Evolutionary conservation across 768 basidiomycete species (phyloP).

Genomic region (Podaxis sp.): DNA sequence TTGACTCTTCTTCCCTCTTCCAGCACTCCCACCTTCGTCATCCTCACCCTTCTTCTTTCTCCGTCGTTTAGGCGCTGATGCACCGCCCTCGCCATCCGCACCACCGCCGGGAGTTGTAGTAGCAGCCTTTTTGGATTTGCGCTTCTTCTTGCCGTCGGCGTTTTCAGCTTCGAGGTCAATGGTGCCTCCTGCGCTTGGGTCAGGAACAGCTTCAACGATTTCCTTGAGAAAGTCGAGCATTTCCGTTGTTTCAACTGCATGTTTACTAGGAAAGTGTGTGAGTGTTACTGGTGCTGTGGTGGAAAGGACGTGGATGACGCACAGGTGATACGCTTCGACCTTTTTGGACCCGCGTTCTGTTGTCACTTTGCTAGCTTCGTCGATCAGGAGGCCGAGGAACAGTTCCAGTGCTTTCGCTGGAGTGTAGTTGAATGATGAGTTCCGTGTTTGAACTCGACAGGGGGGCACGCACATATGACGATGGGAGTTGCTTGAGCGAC

Average conservation of each 20-base stretch:
- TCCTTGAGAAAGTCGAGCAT: conserved; percentile 95
- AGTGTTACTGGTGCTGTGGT: neutral
- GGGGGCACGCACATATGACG: conserved; percentile 79
- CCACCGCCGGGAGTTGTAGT: conserved; percentile 31
- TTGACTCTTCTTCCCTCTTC: conserved; percentile 2
- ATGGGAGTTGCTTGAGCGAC: conserved; percentile 95
- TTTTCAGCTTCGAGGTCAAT: conserved; percentile 68
- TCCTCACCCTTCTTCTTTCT: conserved; percentile 43
- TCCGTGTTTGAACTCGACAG: neutral
- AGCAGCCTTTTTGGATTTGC: conserved; percentile 48
- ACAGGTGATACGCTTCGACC: conserved; percentile 94
- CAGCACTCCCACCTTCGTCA: conserved; percentile 16
- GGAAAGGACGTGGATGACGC: conserved; percentile 33
- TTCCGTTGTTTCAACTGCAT: conserved; percentile 83
- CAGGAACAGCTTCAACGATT: conserved; percentile 81
- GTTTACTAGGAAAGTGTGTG: conserved; percentile 59
- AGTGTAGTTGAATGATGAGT: neutral
- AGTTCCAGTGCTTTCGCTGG: conserved; percentile 93
- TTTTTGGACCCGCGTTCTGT: conserved; percentile 78
- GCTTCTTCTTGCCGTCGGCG: conserved; percentile 58
- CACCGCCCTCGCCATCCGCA: conserved; percentile 22
- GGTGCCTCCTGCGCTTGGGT: conserved; percentile 83
- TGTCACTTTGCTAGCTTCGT: conserved; percentile 81
- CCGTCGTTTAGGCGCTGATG: conserved; percentile 45
- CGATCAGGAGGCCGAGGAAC: conserved; percentile 82